These are phyloP conservation scores for Epicoccum sorghinum DNA, from an alignment of 2,329 filamentous ascomycete species.

Conservation along the genomic window DNA sequence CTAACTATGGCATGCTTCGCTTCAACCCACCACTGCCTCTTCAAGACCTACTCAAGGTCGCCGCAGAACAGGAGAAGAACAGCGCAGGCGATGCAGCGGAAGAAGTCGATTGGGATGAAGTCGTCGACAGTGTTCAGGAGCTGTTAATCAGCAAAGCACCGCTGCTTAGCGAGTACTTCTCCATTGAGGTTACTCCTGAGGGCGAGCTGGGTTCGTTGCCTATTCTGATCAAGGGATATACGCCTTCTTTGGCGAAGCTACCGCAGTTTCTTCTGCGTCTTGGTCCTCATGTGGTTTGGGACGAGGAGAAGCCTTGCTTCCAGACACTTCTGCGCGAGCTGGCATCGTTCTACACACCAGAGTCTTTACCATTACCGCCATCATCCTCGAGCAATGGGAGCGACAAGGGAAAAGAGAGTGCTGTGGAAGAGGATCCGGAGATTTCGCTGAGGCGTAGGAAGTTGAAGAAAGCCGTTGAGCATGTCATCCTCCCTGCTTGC, in stretches of 20 bases:
- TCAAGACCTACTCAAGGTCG: slow-evolving; percentile 72
- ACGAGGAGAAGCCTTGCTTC: slow-evolving; percentile 83
- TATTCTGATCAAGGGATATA: slow-evolving; percentile 86
- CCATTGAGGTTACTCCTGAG: slow-evolving; percentile 76
- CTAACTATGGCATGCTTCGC: slow-evolving; percentile 85
- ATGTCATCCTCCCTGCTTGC: slow-evolving; percentile 88
- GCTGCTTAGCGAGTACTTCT: slow-evolving; percentile 94
- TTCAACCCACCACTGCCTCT: slow-evolving; percentile 79
- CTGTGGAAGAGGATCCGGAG: slow-evolving; percentile 46
- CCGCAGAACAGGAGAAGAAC: slow-evolving; percentile 72
- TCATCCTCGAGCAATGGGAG: slow-evolving; percentile 50
- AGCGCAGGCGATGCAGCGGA: slow-evolving; percentile 47
- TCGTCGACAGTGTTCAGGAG: slow-evolving; percentile 68
- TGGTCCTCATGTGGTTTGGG: slow-evolving; percentile 88
- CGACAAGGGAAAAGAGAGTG: slow-evolving; percentile 28
- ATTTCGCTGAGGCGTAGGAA: slow-evolving; percentile 65
- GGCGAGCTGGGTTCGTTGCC: slow-evolving; percentile 82
- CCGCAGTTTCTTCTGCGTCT: slow-evolving; percentile 86
- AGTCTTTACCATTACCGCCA: slow-evolving; percentile 69
- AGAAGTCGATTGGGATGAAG: slow-evolving; percentile 69
- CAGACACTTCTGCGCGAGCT: slow-evolving; percentile 83
- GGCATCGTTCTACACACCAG: slow-evolving; percentile 88
- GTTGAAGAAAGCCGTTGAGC: slow-evolving; percentile 77
- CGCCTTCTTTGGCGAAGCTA: slow-evolving; percentile 82
- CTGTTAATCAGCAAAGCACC: slow-evolving; percentile 78